Conservation (phyloP, 371 early-diverging fungal species). For the Astathelohania contejeani region DNA sequence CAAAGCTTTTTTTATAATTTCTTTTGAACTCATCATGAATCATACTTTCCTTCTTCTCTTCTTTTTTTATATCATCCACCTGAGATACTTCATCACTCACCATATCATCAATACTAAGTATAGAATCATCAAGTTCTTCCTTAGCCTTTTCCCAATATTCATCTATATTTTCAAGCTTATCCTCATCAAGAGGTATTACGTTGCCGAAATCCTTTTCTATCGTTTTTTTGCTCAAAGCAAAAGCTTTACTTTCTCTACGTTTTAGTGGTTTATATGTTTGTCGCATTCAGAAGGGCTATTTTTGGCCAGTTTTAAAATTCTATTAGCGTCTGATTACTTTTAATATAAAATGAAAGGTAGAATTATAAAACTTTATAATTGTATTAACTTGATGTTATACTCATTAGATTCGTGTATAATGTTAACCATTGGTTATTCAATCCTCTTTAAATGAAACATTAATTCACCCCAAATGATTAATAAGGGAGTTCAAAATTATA, state of each 20-base stretch:
- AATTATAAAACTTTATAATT: no score
- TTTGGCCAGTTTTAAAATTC: no score
- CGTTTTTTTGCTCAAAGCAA: constrained; percentile 19
- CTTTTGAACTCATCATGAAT: background rate
- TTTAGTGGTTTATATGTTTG: constrained; percentile 31
- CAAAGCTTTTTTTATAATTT: constrained; percentile 1
- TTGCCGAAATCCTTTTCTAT: constrained; percentile 18
- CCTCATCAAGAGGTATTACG: constrained; percentile 31
- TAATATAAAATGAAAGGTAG: no score
- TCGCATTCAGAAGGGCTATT: constrained; percentile 28
- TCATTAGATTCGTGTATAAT: no score
- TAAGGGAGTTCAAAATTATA: no score
- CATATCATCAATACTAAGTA: background rate
- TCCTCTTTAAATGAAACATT: no score
- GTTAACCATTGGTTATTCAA: no score
- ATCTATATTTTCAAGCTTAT: constrained; percentile 43
- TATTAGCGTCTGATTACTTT: no score
- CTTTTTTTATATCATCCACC: no score
- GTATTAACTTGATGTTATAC: no score
- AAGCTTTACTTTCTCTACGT: constrained; percentile 12
- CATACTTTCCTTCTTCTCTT: background rate
- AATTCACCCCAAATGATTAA: no score
- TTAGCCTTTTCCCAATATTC: constrained; percentile 38
- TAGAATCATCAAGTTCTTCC: constrained; percentile 13
- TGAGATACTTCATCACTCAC: no score